These are phyloP conservation scores for Lindgomyces ingoldianus DNA, from an alignment of 495 filamentous ascomycete species.

Conservation along the genomic window DNA sequence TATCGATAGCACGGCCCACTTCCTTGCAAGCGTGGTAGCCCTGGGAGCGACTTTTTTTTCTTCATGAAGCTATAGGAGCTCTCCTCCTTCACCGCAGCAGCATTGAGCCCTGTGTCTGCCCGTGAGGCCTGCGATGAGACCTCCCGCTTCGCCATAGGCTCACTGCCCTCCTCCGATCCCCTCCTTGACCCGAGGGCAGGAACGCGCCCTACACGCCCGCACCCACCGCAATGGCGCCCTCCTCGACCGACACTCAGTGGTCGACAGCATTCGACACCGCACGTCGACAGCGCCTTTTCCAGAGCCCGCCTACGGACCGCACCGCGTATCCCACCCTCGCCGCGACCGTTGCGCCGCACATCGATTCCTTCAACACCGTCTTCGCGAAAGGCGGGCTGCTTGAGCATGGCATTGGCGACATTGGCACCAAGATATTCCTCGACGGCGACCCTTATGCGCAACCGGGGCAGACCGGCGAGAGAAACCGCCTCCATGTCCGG, in stretches of 20 bases:
- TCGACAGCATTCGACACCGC: constrained; percentile 77
- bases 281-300: constrained; percentile 82
- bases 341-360: constrained; percentile 80
- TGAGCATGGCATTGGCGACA: constrained; percentile 76
- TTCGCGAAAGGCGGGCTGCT: constrained; percentile 71
- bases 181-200: not conserved
- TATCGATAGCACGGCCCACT: not conserved
- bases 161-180: not conserved
- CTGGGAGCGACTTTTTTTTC: not conserved
- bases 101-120: no score
- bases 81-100: no score
- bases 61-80: not conserved
- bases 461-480: constrained; percentile 46
- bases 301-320: constrained; percentile 79
- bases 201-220: constrained; percentile 42
- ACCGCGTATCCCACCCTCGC: constrained; percentile 87
- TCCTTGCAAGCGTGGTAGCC: not conserved
- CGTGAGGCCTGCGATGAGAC: not conserved
- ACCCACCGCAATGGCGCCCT: constrained; percentile 58
- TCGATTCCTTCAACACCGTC: constrained; percentile 94
- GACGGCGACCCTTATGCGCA: constrained; percentile 67
- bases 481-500: constrained; percentile 72
- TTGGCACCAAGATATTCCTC: constrained; percentile 83
- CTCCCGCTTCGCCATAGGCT: not conserved
- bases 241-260: constrained; percentile 63